Conservation (phyloP, 2,329 filamentous ascomycete genomes). For the Cordyceps farinosa region DNA sequence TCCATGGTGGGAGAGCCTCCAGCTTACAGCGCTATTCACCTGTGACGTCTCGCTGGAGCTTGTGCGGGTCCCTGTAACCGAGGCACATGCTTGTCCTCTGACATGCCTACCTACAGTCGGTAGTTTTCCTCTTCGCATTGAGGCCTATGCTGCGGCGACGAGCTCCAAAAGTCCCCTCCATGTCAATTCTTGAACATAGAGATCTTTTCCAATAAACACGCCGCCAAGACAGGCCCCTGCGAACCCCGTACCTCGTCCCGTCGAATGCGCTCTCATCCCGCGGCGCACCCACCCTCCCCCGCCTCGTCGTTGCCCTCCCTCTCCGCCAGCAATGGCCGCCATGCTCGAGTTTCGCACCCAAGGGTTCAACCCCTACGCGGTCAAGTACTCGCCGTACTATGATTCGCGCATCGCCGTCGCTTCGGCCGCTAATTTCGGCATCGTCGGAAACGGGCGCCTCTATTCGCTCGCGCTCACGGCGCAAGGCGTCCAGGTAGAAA, state of each 20-base stretch:
- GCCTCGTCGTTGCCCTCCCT: not conserved
- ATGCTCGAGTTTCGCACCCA: slow-evolving; percentile 95
- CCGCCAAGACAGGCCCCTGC: not conserved
- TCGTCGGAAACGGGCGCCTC: slow-evolving; percentile 90
- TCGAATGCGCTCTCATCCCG: slow-evolving; percentile 5
- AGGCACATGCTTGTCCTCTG: slow-evolving; percentile 31
- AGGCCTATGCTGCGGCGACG: not conserved
- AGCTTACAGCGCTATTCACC: not conserved
- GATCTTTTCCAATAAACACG: not conserved
- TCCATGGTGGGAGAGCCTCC: too few species aligned
- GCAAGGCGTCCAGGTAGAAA: slow-evolving; percentile 78
- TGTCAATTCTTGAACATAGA: not conserved
- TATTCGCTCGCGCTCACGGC: slow-evolving; percentile 81
- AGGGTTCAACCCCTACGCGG: slow-evolving; percentile 92
- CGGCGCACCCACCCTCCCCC: not conserved
- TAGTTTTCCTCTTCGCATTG: not conserved
- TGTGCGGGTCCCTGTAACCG: slow-evolving; percentile 25
- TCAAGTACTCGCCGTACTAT: slow-evolving; percentile 98
- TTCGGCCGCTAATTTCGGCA: slow-evolving; percentile 89
- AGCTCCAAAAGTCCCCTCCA: not conserved
- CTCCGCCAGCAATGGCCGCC: slow-evolving; percentile 39
- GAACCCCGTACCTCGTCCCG: not conserved
- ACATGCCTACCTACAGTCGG: not conserved
- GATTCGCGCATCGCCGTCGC: slow-evolving; percentile 91
- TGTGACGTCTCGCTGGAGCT: slow-evolving; percentile 14